These are phyloP conservation scores for Penicillium bovifimosum DNA, from an alignment of 495 filamentous ascomycete genomes.

Conservation along the genomic window DNA sequence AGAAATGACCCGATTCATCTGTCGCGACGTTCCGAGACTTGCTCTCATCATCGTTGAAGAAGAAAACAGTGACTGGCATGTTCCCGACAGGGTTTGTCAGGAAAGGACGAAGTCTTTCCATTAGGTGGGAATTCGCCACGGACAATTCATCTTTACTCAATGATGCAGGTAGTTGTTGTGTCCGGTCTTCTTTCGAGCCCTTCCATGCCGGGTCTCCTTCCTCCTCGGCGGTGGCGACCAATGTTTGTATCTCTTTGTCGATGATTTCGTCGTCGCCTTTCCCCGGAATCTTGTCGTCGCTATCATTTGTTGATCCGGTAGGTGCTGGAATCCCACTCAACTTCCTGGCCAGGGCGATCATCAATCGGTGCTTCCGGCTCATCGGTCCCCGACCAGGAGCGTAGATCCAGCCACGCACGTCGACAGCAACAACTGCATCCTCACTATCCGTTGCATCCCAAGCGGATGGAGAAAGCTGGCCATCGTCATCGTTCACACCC, in stretches of 20 bases:
- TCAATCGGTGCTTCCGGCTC: conserved; percentile 76
- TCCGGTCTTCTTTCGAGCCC: conserved; percentile 24
- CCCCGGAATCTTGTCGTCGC: conserved; percentile 17
- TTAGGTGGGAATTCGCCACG: conserved; percentile 76
- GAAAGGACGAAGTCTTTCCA: conserved; percentile 84
- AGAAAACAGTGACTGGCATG: conserved; percentile 79
- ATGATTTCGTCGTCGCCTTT: conserved; percentile 55
- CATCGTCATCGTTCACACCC: conserved; percentile 19
- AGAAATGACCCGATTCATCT: conserved; percentile 83
- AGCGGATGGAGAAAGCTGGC: conserved; percentile 38
- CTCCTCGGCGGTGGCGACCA: conserved; percentile 62
- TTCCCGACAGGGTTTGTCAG: conserved; percentile 71
- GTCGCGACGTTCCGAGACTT: conserved; percentile 75
- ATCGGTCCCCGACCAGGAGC: conserved; percentile 79
- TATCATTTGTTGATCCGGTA: conserved; percentile 23
- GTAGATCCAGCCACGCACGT: conserved; percentile 93
- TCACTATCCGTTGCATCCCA: conserved; percentile 69
- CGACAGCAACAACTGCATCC: conserved; percentile 77
- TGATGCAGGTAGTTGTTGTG: conserved; percentile 40
- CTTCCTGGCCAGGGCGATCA: conserved; percentile 76
- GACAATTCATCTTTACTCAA: conserved; percentile 67
- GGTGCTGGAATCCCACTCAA: conserved; percentile 79
- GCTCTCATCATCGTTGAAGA: conserved; percentile 76
- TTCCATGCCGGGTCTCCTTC: conserved; percentile 66
- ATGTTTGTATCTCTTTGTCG: conserved; percentile 64